These are phyloP conservation scores for Pelagophyceae sp. DNA, from an alignment of 352 stramenopile species.

Conservation along the genomic window DNA sequence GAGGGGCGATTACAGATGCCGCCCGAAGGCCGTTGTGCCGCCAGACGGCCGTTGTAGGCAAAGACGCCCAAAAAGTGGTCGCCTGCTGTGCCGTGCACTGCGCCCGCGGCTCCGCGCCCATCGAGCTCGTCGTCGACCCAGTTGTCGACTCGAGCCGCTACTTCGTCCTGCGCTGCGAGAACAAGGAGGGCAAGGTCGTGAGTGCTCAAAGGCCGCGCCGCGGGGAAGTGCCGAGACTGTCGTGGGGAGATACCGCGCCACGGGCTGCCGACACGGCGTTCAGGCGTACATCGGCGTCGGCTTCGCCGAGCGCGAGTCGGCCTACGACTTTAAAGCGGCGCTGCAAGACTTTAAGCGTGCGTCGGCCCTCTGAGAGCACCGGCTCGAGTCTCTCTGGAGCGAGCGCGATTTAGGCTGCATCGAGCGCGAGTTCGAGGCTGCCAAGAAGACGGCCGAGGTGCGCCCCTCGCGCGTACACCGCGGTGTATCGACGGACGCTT, in stretches of 20 bases:
- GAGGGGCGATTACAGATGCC: too few species aligned
- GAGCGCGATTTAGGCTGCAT: neutral
- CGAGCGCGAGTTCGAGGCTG: neutral
- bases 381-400: neutral
- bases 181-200: neutral
- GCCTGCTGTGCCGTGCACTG: neutral
- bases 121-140: neutral
- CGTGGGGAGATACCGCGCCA: too few species aligned
- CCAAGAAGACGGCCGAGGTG: neutral
- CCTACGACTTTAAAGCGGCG: neutral
- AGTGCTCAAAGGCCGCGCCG: too few species aligned
- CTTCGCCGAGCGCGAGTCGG: neutral
- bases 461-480: too few species aligned
- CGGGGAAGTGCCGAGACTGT: too few species aligned
- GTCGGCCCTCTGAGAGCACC: neutral
- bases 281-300: neutral
- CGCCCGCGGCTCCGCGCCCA: neutral
- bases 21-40: too few species aligned
- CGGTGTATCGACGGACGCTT: neutral
- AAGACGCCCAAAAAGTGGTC: neutral
- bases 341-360: neutral
- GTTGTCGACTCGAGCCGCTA: constrained; percentile 15
- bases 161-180: constrained; percentile 14
- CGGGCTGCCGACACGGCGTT: too few species aligned
- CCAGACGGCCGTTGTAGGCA: too few species aligned